Conservation (phyloP, 139 green algal genomes). For the Chlamydomonas sp. region DNA sequence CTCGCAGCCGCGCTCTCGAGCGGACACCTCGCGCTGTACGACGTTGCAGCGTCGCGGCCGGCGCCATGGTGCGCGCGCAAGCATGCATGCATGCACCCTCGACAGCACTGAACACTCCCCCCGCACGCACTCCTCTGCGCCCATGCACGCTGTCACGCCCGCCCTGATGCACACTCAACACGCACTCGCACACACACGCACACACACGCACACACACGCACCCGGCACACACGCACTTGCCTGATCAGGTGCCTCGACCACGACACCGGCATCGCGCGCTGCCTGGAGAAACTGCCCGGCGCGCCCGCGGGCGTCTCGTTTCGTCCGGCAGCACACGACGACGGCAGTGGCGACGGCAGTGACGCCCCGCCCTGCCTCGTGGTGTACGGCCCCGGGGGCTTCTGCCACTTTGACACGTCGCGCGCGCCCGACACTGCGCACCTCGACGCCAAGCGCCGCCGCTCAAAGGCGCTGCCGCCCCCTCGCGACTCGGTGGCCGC, state of each 20-base stretch:
- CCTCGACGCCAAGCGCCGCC: not conserved
- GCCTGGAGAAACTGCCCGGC: slow-evolving; percentile 26
- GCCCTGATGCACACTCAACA: too few relatives aligned
- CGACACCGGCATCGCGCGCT: slow-evolving; percentile 9
- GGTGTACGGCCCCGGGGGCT: slow-evolving; percentile 20
- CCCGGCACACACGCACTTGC: too few relatives aligned
- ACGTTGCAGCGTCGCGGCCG: slow-evolving; percentile 1
- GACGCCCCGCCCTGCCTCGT: slow-evolving; percentile 14
- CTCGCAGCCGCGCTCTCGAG: slow-evolving; percentile 22
- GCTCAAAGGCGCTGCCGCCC: slow-evolving; percentile 2
- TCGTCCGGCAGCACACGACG: too few relatives aligned
- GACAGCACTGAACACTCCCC: too few relatives aligned
- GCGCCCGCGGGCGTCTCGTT: slow-evolving; percentile 14
- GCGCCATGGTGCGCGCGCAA: slow-evolving; percentile 22
- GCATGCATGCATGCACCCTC: too few relatives aligned
- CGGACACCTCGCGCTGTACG: slow-evolving; percentile 27
- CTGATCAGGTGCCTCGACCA: slow-evolving; percentile 22
- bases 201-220: too few relatives aligned
- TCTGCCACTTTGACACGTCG: slow-evolving; percentile 24
- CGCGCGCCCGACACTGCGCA: not conserved
- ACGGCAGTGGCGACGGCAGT: not conserved
- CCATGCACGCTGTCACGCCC: too few relatives aligned
- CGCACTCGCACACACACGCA: too few relatives aligned
- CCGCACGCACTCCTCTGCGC: too few relatives aligned
- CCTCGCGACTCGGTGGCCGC: not conserved